A percentile compares a stretch with the other conserved stretches of the same genome.
Conservation (phyloP, 805 yeast genomes). For the Wickerhamomyces rabaulensis region DNA sequence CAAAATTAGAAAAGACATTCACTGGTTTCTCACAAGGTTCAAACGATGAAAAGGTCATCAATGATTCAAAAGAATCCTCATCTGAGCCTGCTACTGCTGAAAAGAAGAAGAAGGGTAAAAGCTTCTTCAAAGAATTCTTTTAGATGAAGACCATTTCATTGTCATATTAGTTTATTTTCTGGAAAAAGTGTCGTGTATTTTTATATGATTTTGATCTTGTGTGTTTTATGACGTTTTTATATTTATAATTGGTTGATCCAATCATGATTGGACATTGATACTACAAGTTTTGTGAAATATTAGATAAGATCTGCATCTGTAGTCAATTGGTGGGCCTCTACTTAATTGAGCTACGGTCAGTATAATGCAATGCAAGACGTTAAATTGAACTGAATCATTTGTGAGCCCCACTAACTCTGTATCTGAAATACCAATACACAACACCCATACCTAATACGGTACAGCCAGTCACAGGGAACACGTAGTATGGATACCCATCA, state of each 20-base stretch:
- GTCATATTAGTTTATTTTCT: too few species aligned
- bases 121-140: conserved; percentile 23
- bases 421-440: conserved; percentile 28
- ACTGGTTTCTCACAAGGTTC: conserved; percentile 45
- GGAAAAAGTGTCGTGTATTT: too few species aligned
- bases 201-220: too few species aligned
- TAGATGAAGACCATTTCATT: neutral
- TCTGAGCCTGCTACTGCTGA: conserved; percentile 4
- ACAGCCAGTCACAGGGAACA: conserved; percentile 52
- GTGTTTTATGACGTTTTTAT: too few species aligned
- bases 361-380: too few species aligned
- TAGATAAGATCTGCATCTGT: too few species aligned
- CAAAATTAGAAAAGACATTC: conserved; percentile 29
- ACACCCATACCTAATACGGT: conserved; percentile 40
- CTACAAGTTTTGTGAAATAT: too few species aligned
- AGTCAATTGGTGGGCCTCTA: too few species aligned
- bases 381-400: neutral
- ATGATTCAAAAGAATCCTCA: conserved; percentile 3
- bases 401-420: neutral
- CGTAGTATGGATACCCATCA: conserved; percentile 44
- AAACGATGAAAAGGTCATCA: conserved; percentile 21
- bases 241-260: too few species aligned
- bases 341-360: too few species aligned
- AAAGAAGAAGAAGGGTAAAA: conserved; percentile 15
- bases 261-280: too few species aligned